These are phyloP conservation scores for Candida chauliodis DNA, from an alignment of 805 yeast genomes.

Conservation along the genomic window DNA sequence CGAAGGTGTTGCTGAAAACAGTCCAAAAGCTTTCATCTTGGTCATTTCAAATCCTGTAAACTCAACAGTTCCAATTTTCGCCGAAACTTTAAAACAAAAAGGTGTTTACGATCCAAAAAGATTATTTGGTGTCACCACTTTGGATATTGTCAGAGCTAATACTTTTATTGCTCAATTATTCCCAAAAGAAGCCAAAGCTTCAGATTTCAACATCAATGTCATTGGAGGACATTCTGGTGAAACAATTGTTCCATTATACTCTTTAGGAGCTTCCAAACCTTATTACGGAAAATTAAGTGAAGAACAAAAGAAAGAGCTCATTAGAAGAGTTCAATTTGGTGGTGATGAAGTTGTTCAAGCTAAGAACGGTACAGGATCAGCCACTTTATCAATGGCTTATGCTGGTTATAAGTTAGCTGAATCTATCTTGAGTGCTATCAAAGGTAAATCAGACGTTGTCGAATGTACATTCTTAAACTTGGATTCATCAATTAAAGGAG, in stretches of 20 bases:
- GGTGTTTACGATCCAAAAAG: constrained; percentile 68
- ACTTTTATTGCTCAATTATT: constrained; percentile 64
- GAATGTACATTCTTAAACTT: constrained; percentile 53
- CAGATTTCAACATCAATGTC: constrained; percentile 64
- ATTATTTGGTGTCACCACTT: constrained; percentile 84
- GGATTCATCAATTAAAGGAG: constrained; percentile 49
- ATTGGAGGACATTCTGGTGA: constrained; percentile 96
- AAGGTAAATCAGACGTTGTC: constrained; percentile 30
- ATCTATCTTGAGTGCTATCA: constrained; percentile 56
- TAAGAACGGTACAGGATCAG: constrained; percentile 80
- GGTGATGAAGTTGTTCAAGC: constrained; percentile 89
- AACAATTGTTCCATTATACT: constrained; percentile 84
- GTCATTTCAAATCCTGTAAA: constrained; percentile 93
- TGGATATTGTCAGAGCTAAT: constrained; percentile 85
- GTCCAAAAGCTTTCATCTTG: constrained; percentile 74
- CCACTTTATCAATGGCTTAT: constrained; percentile 82
- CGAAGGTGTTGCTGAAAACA: constrained; percentile 65
- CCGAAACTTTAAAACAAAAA: constrained; percentile 67
- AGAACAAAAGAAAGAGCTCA: constrained; percentile 63
- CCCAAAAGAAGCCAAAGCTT: constrained; percentile 41
- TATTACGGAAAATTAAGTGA: constrained; percentile 45
- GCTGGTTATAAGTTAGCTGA: constrained; percentile 77
- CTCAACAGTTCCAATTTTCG: constrained; percentile 87
- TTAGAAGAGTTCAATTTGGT: constrained; percentile 89
- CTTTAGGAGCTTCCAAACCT: constrained; percentile 36